Conservation (phyloP, 202 grass and related monocot species). For the Bolboschoenoplectus hybrid region DNA sequence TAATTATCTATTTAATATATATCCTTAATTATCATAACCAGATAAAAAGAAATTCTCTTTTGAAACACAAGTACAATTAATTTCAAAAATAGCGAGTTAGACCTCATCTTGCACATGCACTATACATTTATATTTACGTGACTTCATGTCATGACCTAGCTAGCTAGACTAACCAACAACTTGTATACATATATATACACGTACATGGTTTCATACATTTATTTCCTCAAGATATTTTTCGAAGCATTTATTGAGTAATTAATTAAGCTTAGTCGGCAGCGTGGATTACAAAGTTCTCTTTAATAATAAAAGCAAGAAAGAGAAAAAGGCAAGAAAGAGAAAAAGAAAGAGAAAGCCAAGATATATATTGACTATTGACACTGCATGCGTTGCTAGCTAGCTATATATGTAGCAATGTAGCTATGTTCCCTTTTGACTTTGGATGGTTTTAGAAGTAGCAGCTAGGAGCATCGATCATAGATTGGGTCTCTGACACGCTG, state of each 20-base stretch:
- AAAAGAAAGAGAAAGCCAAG: too few species aligned
- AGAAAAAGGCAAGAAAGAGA: too few species aligned
- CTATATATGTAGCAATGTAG: background rate
- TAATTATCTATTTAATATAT: too few species aligned
- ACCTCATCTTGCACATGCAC: background rate
- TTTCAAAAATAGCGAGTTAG: slow-evolving; percentile 1
- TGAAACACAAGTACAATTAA: background rate
- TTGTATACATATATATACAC: background rate
- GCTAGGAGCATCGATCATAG: too few species aligned
- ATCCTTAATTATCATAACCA: too few species aligned
- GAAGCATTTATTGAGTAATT: background rate
- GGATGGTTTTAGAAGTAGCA: background rate
- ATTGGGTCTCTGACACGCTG: background rate
- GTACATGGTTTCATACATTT: background rate
- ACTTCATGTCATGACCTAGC: background rate
- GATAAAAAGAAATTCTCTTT: too few species aligned
- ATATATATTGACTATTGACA: too few species aligned
- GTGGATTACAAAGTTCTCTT: background rate
- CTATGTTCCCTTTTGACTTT: background rate
- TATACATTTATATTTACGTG: background rate
- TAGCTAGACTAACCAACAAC: background rate
- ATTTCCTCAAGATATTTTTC: background rate
- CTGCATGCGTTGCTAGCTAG: background rate
- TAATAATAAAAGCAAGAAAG: background rate
- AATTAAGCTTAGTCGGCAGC: background rate